These are phyloP conservation scores for Aspergillus affinis DNA, from an alignment of 495 filamentous ascomycete genomes.

Conservation along the genomic window DNA sequence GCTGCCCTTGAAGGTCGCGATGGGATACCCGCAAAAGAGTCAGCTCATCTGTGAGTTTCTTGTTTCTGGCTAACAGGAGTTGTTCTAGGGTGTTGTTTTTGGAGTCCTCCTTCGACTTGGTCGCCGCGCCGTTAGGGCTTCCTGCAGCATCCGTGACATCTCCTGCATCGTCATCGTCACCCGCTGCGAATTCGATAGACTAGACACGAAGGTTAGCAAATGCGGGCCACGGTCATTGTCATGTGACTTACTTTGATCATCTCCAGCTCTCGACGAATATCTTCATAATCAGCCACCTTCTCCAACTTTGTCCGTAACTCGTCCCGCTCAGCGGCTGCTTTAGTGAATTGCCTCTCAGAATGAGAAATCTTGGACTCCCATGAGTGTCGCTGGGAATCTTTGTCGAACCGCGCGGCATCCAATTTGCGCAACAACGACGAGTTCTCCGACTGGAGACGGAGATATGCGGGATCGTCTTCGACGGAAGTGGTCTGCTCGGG, in stretches of 20 bases:
- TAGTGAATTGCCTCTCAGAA: conserved; percentile 41
- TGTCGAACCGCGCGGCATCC: conserved; percentile 77
- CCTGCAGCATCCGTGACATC: conserved; percentile 28
- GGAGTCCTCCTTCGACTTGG: conserved; percentile 56
- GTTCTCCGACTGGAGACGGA: conserved; percentile 87
- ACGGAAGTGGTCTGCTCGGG: conserved; percentile 52
- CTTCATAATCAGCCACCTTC: conserved; percentile 92
- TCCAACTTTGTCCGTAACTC: conserved; percentile 74
- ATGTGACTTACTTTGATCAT: conserved; percentile 68
- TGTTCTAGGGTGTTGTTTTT: conserved; percentile 85
- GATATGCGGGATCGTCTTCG: conserved; percentile 86
- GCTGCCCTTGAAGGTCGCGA: conserved; percentile 79
- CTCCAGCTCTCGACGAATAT: conserved; percentile 92
- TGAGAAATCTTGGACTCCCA: conserved; percentile 66
- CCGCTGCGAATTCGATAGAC: conserved; percentile 93
- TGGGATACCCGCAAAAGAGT: conserved; percentile 91
- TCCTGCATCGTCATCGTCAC: conserved; percentile 71
- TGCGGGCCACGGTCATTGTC: not conserved
- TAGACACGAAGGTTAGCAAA: conserved; percentile 25
- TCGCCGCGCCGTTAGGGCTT: conserved; percentile 48
- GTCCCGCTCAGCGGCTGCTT: conserved; percentile 71
- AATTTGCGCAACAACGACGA: conserved; percentile 83
- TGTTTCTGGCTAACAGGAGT: conserved; percentile 87
- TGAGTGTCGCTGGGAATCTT: conserved; percentile 71
- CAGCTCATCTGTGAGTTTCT: conserved; percentile 91